Base-by-base conservation (phyloP, 495 filamentous ascomycete species). In the Podospora tetraspora region DNA sequence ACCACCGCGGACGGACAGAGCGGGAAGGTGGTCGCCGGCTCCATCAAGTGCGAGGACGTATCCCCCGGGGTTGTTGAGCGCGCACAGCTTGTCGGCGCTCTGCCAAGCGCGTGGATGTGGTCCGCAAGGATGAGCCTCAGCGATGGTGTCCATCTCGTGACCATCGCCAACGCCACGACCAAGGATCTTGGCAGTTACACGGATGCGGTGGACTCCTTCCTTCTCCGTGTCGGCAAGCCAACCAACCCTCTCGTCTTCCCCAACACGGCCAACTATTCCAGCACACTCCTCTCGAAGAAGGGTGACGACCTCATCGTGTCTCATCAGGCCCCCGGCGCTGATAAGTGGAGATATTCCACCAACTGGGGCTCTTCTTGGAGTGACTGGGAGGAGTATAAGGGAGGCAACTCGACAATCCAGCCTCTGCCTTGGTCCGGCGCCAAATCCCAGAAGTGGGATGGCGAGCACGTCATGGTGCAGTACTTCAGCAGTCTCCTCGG, bases 401-500 rank as follows among this genome's bases (percentile, higher is more conserved):
- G 86, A n/a, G 79, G 76, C 29, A 85, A 86, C 61, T 78, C 81
- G 16, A 84, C 81, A 10, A 78, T 91, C 24, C 62, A 78, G 5
- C 73, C 79, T 19, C 78, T 84, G 64, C 71, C 77, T 62, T 91
- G 89, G 89, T 83, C 81, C 2, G 89, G 89, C 10, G 86, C 88
- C 2, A 80, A 85, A 56, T 70, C 74, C 0, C 89, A 92, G 71
- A 74, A 72, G n/a, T 92, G 89, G 89, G 65, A 79, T 2, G 89
- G 86, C 19, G 83, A 89, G 60, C 89, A 92, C 70, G 80, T 91
- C 12, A 81, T 86, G 2, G 82, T 87, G 19, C 87, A 90, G 70
- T 92, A 92, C 73, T 92, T 83, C 82, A 88, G 82, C 72, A 80
- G 80, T 56, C 77, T 85, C 30, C 82, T 84, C 23, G 89, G 87